phyloP scores from a whole-genome alignment of 2,329 filamentous ascomycete genomes.

The Trichoderma oligosporum region DNA sequence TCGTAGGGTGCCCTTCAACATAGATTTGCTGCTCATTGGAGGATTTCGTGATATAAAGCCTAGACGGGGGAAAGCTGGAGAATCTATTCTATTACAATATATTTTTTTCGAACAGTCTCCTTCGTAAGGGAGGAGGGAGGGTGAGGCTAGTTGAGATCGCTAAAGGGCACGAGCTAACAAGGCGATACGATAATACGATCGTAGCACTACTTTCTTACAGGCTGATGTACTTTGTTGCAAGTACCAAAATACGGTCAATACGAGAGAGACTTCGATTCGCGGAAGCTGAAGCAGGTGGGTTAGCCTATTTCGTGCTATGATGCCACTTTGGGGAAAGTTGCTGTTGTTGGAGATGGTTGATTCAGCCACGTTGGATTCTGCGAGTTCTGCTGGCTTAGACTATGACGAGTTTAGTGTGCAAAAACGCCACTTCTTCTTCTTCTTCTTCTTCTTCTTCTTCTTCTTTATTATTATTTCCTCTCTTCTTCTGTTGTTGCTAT shows the following conservation, averaged over 20 bases:
- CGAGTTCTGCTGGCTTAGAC: neutral
- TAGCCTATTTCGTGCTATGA: neutral
- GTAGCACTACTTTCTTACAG: too few species aligned
- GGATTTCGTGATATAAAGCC: slow-evolving; percentile 17
- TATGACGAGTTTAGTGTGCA: neutral
- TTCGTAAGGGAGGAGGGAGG: too few species aligned
- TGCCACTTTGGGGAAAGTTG: neutral
- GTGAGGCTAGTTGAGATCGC: too few species aligned
- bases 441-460: neutral
- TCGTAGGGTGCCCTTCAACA: neutral
- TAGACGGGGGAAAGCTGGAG: slow-evolving; percentile 5
- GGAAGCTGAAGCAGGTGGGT: neutral
- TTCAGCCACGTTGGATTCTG: neutral
- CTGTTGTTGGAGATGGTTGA: too few species aligned
- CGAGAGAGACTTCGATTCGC: neutral
- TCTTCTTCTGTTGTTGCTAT: too few species aligned
- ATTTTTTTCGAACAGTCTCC: neutral
- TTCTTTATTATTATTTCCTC: neutral
- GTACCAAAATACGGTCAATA: too few species aligned
- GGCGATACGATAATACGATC: too few species aligned
- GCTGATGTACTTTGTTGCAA: too few species aligned
- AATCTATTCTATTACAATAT: neutral
- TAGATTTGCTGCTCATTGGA: slow-evolving; percentile 5
- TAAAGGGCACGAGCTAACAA: too few species aligned
- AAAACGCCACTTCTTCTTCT: neutral